These are phyloP conservation scores for Sporothrix brunneoviolacea DNA, from an alignment of 2,329 filamentous ascomycete species.

Conservation along the genomic window DNA sequence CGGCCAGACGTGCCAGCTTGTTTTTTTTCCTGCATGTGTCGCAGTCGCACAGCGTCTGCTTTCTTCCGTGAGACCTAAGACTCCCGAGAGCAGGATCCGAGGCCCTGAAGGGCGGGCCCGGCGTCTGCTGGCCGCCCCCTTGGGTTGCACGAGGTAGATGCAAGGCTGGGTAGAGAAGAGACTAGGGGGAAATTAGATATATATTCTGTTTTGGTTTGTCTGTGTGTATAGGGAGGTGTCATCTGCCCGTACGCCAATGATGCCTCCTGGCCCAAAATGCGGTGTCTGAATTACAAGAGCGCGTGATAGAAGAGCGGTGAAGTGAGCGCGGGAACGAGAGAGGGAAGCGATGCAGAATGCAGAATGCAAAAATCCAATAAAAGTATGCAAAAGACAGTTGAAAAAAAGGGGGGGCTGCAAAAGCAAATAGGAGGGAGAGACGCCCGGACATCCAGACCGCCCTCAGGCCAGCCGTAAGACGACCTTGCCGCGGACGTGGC, in stretches of 20 bases:
- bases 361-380: too few relatives aligned
- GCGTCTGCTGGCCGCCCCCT: not conserved
- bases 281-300: too few relatives aligned
- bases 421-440: not conserved
- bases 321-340: too few relatives aligned
- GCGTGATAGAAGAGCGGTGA: too few relatives aligned
- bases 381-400: not conserved
- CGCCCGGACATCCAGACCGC: too few relatives aligned
- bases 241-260: too few relatives aligned
- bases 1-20: too few relatives aligned
- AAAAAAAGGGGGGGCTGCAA: not conserved
- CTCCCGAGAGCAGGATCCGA: not conserved
- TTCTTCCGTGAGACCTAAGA: not conserved
- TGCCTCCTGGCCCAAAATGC: not conserved
- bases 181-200: not conserved
- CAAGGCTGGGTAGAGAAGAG: not conserved
- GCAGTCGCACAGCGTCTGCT: not conserved
- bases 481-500: conserved; percentile 17
- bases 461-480: conserved; percentile 14
- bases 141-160: conserved; percentile 1
- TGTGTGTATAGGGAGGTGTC: not conserved
- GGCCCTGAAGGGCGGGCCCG: not conserved
- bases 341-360: too few relatives aligned
- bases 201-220: not conserved
- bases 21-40: too few relatives aligned